Percentiles rank a stretch among this genome's conserved stretches.
phyloP scores from a whole-genome alignment of 495 filamentous ascomycete genomes.

The Tuber microsphaerosporum region DNA sequence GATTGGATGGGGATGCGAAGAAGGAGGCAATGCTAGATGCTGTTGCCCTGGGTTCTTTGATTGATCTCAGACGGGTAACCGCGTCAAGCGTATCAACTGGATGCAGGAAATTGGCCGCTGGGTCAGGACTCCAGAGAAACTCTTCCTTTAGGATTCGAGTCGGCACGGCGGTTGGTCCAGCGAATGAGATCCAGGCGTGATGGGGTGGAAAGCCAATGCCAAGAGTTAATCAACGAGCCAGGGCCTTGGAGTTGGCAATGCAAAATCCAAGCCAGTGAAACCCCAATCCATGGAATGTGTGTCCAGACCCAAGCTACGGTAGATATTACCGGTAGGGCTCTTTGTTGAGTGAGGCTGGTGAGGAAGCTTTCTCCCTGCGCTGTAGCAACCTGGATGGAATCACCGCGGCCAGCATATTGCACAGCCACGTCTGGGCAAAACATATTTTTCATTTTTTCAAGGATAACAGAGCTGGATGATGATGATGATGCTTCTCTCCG shows the following conservation, averaged over 20 bases:
- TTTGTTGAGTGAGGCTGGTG: neutral
- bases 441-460: neutral
- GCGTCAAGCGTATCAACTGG: neutral
- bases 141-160: neutral
- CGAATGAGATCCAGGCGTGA: neutral
- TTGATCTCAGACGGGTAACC: slow-evolving; percentile 2
- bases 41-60: slow-evolving; percentile 1
- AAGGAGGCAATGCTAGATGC: slow-evolving; percentile 22
- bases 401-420: neutral
- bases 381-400: neutral
- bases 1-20: slow-evolving; percentile 14
- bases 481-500: neutral
- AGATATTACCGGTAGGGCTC: neutral
- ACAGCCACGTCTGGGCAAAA: neutral
- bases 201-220: neutral
- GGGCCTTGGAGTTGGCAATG: neutral
- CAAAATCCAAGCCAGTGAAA: neutral
- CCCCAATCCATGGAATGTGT: neutral
- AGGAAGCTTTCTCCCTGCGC: neutral
- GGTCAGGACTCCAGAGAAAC: neutral
- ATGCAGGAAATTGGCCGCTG: neutral
- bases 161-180: neutral
- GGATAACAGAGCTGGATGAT: neutral
- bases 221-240: neutral
- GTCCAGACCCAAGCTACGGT: neutral